These are phyloP conservation scores for Toxoplasma gondii DNA, from an alignment of 169 alveolate species.

Conservation along the genomic window DNA sequence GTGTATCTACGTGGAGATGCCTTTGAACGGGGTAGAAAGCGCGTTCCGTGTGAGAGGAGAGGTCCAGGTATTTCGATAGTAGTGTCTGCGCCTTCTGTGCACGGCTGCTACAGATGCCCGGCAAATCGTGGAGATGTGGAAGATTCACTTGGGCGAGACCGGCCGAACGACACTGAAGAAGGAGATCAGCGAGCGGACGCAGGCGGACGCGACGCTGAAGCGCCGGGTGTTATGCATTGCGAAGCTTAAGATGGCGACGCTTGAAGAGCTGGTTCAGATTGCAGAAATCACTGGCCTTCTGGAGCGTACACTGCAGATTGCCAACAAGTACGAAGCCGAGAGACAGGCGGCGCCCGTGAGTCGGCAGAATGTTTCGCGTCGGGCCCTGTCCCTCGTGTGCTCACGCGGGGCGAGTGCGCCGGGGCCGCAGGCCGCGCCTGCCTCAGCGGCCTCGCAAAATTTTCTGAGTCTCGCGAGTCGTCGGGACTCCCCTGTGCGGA, in stretches of 20 bases:
- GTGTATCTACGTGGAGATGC: too few relatives aligned
- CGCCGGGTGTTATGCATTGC: not conserved
- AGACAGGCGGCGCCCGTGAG: not conserved
- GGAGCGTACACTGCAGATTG: conserved; percentile 23
- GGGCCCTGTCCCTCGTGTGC: not conserved
- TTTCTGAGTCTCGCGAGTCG: not conserved
- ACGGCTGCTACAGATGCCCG: not conserved
- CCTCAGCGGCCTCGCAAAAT: not conserved
- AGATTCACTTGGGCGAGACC: conserved; percentile 29
- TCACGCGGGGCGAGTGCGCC: not conserved
- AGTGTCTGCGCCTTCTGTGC: too few relatives aligned
- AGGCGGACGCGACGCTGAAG: conserved; percentile 26
- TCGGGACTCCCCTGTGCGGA: not conserved
- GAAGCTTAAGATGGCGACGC: conserved; percentile 29
- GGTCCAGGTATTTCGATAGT: too few relatives aligned
- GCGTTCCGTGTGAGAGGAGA: too few relatives aligned
- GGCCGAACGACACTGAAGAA: conserved; percentile 26
- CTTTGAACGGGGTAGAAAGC: too few relatives aligned
- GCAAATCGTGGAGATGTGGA: conserved; percentile 2
- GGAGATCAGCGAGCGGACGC: conserved; percentile 13
- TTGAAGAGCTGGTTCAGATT: conserved; percentile 4
- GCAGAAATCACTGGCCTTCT: conserved; percentile 10
- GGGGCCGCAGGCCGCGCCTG: not conserved
- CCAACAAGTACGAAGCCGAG: conserved; percentile 24
- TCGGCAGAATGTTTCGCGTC: not conserved